These are phyloP conservation scores for Picea abies DNA, from an alignment of 83 land plant species.

Conservation along the genomic window DNA sequence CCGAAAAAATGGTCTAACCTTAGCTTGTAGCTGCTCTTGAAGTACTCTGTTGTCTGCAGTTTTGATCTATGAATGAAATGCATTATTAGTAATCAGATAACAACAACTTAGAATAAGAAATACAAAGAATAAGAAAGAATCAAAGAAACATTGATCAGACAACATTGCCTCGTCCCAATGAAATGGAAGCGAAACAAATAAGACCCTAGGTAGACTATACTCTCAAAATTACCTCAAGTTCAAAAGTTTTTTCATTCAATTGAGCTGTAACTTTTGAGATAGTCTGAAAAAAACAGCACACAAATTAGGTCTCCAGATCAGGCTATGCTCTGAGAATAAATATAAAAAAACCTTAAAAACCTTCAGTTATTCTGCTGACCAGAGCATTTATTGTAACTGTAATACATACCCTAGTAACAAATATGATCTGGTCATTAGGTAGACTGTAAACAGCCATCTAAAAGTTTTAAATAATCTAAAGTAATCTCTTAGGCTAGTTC, in stretches of 20 bases:
- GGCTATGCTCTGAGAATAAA: constrained; percentile 2
- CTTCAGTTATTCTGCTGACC: no score
- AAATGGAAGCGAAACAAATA: not conserved
- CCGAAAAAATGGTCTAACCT: constrained; percentile 39
- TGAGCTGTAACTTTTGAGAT: constrained; percentile 65
- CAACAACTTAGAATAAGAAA: not conserved
- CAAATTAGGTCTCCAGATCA: not conserved
- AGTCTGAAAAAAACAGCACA: constrained; percentile 51
- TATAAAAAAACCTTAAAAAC: no score
- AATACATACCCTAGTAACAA: not conserved
- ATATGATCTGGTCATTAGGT: no score
- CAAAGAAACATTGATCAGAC: not conserved
- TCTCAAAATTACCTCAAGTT: constrained; percentile 72
- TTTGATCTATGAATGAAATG: constrained; percentile 54
- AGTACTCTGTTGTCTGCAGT: constrained; percentile 81
- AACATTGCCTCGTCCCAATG: not conserved
- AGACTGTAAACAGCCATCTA: no score
- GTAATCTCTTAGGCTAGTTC: not conserved
- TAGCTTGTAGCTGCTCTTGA: constrained; percentile 82
- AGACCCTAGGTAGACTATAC: not conserved
- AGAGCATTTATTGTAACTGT: not conserved
- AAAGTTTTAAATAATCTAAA: no score
- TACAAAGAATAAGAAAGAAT: not conserved
- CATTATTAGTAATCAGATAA: not conserved
- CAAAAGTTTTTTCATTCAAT: constrained; percentile 84